Conservation (phyloP, 108 stramenopile genomes). For the Conticribra guillardii region DNA sequence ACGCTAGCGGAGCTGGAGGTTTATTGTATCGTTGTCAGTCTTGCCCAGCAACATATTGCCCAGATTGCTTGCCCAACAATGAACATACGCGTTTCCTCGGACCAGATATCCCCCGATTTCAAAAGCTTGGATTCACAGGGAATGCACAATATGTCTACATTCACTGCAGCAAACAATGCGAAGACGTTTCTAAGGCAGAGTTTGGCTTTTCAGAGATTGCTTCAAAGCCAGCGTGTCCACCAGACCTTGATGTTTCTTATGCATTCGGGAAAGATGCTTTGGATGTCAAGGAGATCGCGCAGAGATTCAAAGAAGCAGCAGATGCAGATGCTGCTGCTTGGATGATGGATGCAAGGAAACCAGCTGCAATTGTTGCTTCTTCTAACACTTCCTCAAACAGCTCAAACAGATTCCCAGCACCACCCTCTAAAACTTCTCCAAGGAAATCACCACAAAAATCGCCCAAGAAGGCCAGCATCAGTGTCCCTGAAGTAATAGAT, state of each 20-base stretch:
- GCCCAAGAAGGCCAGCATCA: too few relatives aligned
- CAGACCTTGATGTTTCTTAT: constrained; percentile 47
- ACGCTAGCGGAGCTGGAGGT: constrained; percentile 68
- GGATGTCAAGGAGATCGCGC: constrained; percentile 27
- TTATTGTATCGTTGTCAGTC: constrained; percentile 82
- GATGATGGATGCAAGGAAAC: too few relatives aligned
- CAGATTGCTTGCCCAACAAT: constrained; percentile 78
- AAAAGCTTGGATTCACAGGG: constrained; percentile 50
- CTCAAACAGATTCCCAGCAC: too few relatives aligned
- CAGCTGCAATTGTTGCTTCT: too few relatives aligned
- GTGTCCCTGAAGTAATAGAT: too few relatives aligned
- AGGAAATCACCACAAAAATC: too few relatives aligned
- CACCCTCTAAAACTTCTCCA: too few relatives aligned
- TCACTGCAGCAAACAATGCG: constrained; percentile 62
- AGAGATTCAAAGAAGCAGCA: constrained; percentile 33
- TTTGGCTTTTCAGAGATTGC: constrained; percentile 37
- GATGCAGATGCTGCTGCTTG: too few relatives aligned
- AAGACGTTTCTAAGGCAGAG: constrained; percentile 46
- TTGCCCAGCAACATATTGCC: constrained; percentile 81
- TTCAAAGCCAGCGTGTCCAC: constrained; percentile 47
- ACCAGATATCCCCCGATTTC: constrained; percentile 48
- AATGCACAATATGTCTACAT: constrained; percentile 61
- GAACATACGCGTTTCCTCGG: constrained; percentile 32
- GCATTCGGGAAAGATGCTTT: constrained; percentile 51
- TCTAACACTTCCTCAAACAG: too few relatives aligned